Conservation (phyloP, 140 eudicot genomes). For the Cichorium intybus region DNA sequence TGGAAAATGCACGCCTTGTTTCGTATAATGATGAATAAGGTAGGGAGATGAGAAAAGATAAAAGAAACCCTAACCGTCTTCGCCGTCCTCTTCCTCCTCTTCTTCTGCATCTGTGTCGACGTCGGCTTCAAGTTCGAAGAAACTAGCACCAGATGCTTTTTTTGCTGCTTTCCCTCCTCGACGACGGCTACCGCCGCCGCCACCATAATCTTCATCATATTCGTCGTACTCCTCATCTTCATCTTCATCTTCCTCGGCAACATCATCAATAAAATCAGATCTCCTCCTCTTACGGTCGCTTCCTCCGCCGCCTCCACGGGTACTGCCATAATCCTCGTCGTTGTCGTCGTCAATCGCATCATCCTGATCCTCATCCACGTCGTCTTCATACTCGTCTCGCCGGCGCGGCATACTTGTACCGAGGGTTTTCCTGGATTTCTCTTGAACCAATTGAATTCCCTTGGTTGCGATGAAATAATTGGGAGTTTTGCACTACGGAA, state of each 20-base stretch:
- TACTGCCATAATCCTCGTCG: slow-evolving; percentile 47
- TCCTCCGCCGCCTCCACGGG: slow-evolving; percentile 36
- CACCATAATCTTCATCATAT: slow-evolving; percentile 53
- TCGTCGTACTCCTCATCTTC: slow-evolving; percentile 62
- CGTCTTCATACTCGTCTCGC: slow-evolving; percentile 47
- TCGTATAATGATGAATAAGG: not conserved
- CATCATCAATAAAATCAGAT: slow-evolving; percentile 53
- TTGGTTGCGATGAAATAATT: slow-evolving; percentile 1
- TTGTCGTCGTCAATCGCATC: slow-evolving; percentile 47
- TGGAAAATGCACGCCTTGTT: not conserved
- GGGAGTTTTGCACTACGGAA: not conserved
- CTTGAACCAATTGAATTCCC: slow-evolving; percentile 5
- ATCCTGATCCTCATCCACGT: slow-evolving; percentile 44
- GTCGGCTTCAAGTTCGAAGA: slow-evolving; percentile 63
- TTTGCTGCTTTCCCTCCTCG: slow-evolving; percentile 42
- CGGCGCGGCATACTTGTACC: slow-evolving; percentile 29
- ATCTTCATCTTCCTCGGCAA: slow-evolving; percentile 71
- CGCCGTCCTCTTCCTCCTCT: slow-evolving; percentile 80
- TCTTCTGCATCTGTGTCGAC: slow-evolving; percentile 72
- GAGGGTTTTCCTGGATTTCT: not conserved
- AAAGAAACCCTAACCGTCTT: slow-evolving; percentile 66
- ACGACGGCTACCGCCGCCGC: slow-evolving; percentile 33
- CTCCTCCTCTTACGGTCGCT: slow-evolving; percentile 54
- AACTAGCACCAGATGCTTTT: slow-evolving; percentile 41
- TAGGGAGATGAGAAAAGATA: not conserved